Evolutionary conservation across 2,329 filamentous ascomycete genomes (phyloP).

Genomic region (Colletotrichum sp.): DNA sequence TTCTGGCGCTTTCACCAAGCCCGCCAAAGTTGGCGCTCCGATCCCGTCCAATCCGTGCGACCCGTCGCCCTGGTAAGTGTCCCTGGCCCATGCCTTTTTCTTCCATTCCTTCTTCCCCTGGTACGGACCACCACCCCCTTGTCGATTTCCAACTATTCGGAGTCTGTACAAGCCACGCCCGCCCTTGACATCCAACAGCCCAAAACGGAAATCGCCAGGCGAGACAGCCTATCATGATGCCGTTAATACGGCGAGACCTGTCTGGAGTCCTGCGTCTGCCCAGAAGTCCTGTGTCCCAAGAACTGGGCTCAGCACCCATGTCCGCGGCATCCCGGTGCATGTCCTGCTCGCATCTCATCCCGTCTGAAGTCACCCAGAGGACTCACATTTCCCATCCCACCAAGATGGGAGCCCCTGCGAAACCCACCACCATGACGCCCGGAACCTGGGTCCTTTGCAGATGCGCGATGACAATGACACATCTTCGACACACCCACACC

Average conservation of each 20-base stretch:
- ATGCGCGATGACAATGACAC: constrained; percentile 6
- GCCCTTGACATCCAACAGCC: not conserved
- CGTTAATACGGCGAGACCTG: not conserved
- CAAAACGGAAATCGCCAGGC: constrained; percentile 4
- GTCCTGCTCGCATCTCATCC: not conserved
- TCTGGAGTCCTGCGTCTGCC: not conserved
- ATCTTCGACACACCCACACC: not conserved
- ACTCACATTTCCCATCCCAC: not conserved
- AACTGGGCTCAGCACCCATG: not conserved
- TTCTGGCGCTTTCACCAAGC: constrained; percentile 2
- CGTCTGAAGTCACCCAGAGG: not conserved
- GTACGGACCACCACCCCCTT: not conserved
- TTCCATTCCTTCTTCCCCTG: not conserved
- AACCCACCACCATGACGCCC: not conserved
- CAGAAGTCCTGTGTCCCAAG: not conserved
- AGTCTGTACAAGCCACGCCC: constrained; percentile 12
- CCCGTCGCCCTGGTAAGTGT: constrained; percentile 12
- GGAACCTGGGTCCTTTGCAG: not conserved
- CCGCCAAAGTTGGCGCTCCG: not conserved
- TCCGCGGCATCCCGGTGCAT: not conserved
- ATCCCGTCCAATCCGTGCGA: constrained; percentile 5
- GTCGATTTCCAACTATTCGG: not conserved
- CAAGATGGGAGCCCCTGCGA: not conserved
- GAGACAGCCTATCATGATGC: not conserved
- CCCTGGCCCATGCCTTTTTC: not conserved